Conservation (phyloP, 768 basidiomycete genomes). For the Gelatoporia subvermispora region DNA sequence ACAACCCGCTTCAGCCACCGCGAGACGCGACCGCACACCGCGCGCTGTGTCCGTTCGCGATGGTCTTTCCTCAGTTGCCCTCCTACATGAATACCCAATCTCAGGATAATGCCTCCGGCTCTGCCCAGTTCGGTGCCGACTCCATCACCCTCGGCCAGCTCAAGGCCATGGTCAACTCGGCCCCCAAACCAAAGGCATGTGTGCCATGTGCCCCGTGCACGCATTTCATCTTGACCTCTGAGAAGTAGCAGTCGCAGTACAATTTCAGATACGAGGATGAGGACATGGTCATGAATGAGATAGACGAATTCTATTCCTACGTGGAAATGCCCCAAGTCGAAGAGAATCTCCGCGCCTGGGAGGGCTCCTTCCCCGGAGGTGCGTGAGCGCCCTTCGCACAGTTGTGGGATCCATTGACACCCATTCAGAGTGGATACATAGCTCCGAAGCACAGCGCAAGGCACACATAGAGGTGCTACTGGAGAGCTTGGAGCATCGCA, state of each 20-base stretch:
- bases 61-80: conserved; percentile 31
- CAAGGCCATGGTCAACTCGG: conserved; percentile 63
- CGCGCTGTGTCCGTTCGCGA: conserved; percentile 13
- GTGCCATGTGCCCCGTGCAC: conserved; percentile 4
- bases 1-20: not conserved
- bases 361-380: conserved; percentile 79
- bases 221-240: conserved; percentile 9
- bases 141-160: conserved; percentile 81
- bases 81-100: conserved; percentile 21
- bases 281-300: conserved; percentile 91
- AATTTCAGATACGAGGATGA: conserved; percentile 96
- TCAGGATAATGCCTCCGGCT: conserved; percentile 22
- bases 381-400: conserved; percentile 22
- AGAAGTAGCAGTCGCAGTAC: conserved; percentile 72
- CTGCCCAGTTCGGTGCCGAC: conserved; percentile 45
- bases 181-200: conserved; percentile 71
- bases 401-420: conserved; percentile 3
- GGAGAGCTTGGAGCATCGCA: conserved; percentile 83
- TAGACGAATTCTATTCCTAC: conserved; percentile 98
- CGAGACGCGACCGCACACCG: conserved; percentile 1
- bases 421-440: conserved; percentile 72
- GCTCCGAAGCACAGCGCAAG: conserved; percentile 54
- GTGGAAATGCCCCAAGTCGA: conserved; percentile 89
- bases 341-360: conserved; percentile 85
- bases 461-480: conserved; percentile 75